A percentile compares a stretch with the other conserved stretches of the same genome.
Conservation (phyloP, 2,329 filamentous ascomycete genomes). For the Talaromyces islandicus region DNA sequence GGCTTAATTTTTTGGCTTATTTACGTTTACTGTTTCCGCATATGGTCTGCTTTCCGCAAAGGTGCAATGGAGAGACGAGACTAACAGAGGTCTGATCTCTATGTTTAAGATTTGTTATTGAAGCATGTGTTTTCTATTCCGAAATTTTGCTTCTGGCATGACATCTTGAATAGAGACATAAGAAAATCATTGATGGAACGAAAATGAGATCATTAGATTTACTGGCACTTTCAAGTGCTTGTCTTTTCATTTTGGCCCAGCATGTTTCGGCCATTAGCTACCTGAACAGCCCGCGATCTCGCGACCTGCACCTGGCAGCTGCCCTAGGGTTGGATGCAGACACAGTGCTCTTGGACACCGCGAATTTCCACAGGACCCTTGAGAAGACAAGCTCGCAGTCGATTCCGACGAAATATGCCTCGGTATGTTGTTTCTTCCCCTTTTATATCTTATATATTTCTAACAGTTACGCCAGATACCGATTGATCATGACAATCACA, state of each 20-base stretch:
- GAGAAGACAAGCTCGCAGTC: slow-evolving; percentile 2
- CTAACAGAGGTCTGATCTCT: slow-evolving; percentile 3
- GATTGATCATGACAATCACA: slow-evolving; percentile 24
- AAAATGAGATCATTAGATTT: not conserved
- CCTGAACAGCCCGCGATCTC: slow-evolving; percentile 10
- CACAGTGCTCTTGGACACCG: slow-evolving; percentile 9
- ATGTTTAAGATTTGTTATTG: not conserved
- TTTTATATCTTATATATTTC: not conserved
- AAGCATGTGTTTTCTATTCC: not conserved
- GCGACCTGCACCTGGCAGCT: slow-evolving; percentile 16
- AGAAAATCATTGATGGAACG: not conserved
- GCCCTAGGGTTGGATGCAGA: slow-evolving; percentile 16
- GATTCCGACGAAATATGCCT: slow-evolving; percentile 2
- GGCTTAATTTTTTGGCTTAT: not conserved
- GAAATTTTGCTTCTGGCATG: not conserved
- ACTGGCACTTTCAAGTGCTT: not conserved
- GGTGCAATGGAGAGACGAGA: not conserved
- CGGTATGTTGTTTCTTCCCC: not conserved
- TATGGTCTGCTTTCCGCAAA: not conserved
- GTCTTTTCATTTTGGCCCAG: slow-evolving; percentile 3
- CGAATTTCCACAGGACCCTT: slow-evolving; percentile 12
- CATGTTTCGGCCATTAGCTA: slow-evolving; percentile 13
- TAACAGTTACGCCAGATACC: slow-evolving; percentile 19
- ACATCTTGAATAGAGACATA: not conserved
- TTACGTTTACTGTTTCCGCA: not conserved